Base-by-base conservation (phyloP, 352 stramenopile species). In the Saprolegnia parasitica region DNA sequence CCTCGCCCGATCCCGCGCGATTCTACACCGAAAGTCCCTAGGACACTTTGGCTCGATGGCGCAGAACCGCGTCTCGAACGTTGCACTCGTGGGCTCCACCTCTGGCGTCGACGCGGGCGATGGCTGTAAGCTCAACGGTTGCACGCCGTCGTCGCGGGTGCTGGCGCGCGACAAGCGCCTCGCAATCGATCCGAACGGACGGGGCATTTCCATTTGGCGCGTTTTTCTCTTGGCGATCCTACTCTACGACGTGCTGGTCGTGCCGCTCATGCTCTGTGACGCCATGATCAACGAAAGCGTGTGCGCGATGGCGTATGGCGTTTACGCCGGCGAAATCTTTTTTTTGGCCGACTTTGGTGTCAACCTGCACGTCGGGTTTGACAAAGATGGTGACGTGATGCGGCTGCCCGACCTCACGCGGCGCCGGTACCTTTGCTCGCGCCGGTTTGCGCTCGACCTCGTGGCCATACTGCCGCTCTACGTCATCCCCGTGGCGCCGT, bases 141-240 rank as follows among this genome's bases (percentile, higher is more conserved):
- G 40, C 32, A 67, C 15, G 40, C 26, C 37, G 21, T 54, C 40
- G 45, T 67, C n/a, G n/a, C n/a, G 58, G 58, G 58, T 55, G 20
- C 29, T 67, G 21, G 37, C 40, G 21, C 50, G 54, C 42, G 54
- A 11, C 8, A 62, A 62, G n/a, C 35, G 11, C 13, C 18, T 8
- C 6, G 62, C 81, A 1, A 88, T 85, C 60, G 81, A 89, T 57
- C 81, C 83, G 20, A 84, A 75, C 64, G 87, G 80, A 16, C 67
- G 64, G 16, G 76, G 78, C 68, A 86, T 89, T 56, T 68, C 76
- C 40, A 65, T 73, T 5, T 91, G 81, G 73, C 74, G 84, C 50
- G 75, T 88, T 52, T 56, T 87, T 63, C 68, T 84, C 65, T 76
- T 91, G 21, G 54, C 76, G 0, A 76, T 71, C 21, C 85, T 89